Evolutionary conservation across 1,284 basidiomycete species (phyloP), one percentile per base, ranked within the genome.

Genomic region (Cystobasidium sp.): DNA sequence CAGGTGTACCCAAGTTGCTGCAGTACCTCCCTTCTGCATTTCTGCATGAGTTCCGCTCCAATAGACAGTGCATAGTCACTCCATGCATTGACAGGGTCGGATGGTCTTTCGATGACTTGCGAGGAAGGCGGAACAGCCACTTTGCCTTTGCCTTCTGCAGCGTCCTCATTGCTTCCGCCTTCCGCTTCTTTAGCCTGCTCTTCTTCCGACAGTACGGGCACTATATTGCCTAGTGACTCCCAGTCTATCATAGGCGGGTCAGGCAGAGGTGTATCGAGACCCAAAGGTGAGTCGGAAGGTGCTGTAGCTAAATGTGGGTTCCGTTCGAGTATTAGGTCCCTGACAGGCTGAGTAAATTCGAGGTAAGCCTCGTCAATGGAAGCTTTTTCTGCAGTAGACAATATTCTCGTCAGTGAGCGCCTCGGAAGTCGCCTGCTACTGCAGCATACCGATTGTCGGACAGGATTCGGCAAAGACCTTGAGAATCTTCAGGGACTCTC

Each of bases 401-500:
- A 24, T 16, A 37, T 49, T 49, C 14, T n/a, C 22, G 22, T 12
- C 14, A 37, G 22, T 5, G 18, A 7, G 43, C 18, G 31, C 20
- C 37, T 41, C 31, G 20, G 31, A 24, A 46, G 46, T n/a, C 14
- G 5, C 12, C 20, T 22, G 20, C 18, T 41, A 44, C 39, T 41
- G 68, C 47, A 41, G 18, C 24, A 44, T 22, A 78, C 78, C 78
- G 62, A 80, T 79, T n/a, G 78, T 62, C 0, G 77, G 76, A 46
- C 78, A 78, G 41, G 75, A 75, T 74, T 92, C 89, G 79, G 91
- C 91, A 82, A 97, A 95, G 78, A 93, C 85, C 9, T 87, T 86
- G n/a, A 95, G 87, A 76, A 98, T 91, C 83, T 95, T 97, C 76
- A 88, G 85, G 78, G 91, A 93, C 83, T 99, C 96, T 67, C 91